phyloP scores from a whole-genome alignment of 345 rosid species.

The Sapria himalayana region DNA sequence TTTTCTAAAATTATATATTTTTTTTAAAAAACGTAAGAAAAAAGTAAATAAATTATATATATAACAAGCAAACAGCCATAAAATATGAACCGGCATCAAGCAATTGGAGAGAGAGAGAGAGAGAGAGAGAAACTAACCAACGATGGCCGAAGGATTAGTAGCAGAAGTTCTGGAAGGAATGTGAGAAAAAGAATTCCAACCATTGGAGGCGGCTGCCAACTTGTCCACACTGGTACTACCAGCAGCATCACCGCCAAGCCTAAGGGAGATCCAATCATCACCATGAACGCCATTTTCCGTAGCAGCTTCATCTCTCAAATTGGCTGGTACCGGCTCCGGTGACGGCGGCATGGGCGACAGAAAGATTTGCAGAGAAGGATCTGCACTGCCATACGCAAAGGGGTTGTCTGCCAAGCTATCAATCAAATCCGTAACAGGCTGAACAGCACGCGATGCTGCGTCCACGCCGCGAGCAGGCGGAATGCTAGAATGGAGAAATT shows the following conservation, averaged over 20 bases:
- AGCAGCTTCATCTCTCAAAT: conserved; percentile 45
- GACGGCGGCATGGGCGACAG: conserved; percentile 77
- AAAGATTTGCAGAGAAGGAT: conserved; percentile 83
- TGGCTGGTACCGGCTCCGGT: conserved; percentile 34
- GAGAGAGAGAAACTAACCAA: conserved; percentile 61
- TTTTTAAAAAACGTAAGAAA: no score
- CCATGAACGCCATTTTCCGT: conserved; percentile 44
- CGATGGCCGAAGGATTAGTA: conserved; percentile 37
- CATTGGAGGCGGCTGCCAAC: conserved; percentile 24
- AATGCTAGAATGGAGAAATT: conserved; percentile 50
- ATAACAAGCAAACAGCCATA: no score
- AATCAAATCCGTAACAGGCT: conserved; percentile 23
- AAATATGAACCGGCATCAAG: no score
- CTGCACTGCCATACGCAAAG: conserved; percentile 53
- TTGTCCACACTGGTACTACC: conserved; percentile 30
- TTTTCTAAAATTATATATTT: no score
- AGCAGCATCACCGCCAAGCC: conserved; percentile 56
- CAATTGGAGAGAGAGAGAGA: no score
- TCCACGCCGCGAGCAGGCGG: no score
- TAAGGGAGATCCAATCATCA: conserved; percentile 90
- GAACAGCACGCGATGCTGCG: conserved; percentile 32
- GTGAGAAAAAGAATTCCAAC: conserved; percentile 33
- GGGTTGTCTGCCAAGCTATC: conserved; percentile 75
- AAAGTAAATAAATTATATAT: no score
- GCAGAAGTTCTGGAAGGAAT: conserved; percentile 28